phyloP scores from a whole-genome alignment of 1,139 yeast genomes.

The Taphrina deformans region DNA sequence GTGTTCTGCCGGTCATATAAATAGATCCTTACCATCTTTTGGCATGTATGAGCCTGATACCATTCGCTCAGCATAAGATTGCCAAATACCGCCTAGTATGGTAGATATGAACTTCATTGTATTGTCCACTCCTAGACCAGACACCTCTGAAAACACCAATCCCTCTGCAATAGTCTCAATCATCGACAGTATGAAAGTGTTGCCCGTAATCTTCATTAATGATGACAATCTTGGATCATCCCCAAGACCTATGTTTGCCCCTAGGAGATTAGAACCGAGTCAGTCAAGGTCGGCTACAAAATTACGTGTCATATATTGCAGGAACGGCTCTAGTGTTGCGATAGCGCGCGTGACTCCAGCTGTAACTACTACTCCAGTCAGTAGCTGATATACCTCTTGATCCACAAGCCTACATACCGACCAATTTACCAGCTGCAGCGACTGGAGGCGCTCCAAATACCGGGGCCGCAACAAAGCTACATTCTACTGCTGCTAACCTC shows the following conservation, averaged over 20 bases:
- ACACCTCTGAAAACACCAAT: slow-evolving; percentile 42
- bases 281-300: neutral
- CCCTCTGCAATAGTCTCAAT: slow-evolving; percentile 43
- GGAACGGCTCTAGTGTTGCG: slow-evolving; percentile 40
- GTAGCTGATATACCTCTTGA: neutral
- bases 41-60: slow-evolving; percentile 38
- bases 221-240: slow-evolving; percentile 42
- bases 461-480: slow-evolving; percentile 42
- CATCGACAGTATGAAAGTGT: slow-evolving; percentile 42
- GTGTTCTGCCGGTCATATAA: neutral
- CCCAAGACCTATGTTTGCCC: slow-evolving; percentile 40
- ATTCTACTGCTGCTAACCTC: slow-evolving; percentile 39
- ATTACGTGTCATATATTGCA: slow-evolving; percentile 15
- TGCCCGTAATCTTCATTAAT: slow-evolving; percentile 43
- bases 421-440: slow-evolving; percentile 42
- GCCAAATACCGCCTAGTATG: slow-evolving; percentile 36
- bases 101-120: slow-evolving; percentile 37
- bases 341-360: slow-evolving; percentile 41
- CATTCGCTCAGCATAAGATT: slow-evolving; percentile 38
- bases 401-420: slow-evolving; percentile 32
- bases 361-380: slow-evolving; percentile 37
- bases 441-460: slow-evolving; percentile 44
- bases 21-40: neutral
- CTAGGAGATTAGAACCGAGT: neutral
- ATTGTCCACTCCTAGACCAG: slow-evolving; percentile 40